phyloP scores from a whole-genome alignment of 2,329 filamentous ascomycete species.

The Phoma sp. region DNA sequence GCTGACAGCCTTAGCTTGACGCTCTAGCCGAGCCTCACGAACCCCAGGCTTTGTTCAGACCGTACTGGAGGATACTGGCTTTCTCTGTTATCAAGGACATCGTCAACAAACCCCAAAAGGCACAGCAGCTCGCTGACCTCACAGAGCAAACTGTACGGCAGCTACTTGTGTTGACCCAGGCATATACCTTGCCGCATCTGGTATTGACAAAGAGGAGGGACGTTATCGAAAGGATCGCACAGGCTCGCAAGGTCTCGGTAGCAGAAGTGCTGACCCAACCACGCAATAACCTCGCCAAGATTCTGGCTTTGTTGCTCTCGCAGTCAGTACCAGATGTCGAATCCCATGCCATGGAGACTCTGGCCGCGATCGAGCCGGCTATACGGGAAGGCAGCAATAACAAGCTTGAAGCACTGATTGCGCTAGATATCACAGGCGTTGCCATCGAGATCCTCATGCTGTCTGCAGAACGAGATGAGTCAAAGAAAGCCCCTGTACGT shows the following conservation, averaged over 20 bases:
- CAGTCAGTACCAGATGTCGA: conserved; percentile 71
- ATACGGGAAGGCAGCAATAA: conserved; percentile 66
- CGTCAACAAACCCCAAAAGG: conserved; percentile 78
- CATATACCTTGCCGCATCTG: conserved; percentile 83
- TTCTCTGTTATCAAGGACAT: conserved; percentile 84
- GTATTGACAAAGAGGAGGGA: conserved; percentile 80
- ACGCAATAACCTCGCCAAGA: conserved; percentile 62
- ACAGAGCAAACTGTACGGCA: conserved; percentile 76
- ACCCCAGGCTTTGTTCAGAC: conserved; percentile 74
- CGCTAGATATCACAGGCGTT: conserved; percentile 75
- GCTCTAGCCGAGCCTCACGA: conserved; percentile 71
- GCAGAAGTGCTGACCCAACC: conserved; percentile 69
- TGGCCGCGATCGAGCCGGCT: conserved; percentile 72
- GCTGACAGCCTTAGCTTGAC: conserved; percentile 59
- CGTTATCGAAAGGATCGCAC: conserved; percentile 80
- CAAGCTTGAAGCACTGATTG: conserved; percentile 72
- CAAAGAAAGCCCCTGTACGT: conserved; percentile 63
- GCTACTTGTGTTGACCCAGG: conserved; percentile 77
- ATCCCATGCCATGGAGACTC: conserved; percentile 69
- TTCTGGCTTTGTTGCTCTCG: conserved; percentile 64
- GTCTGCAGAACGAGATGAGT: conserved; percentile 70
- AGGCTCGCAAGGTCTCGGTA: conserved; percentile 63
- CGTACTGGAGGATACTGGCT: conserved; percentile 88
- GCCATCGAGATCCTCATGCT: conserved; percentile 83
- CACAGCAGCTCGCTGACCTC: conserved; percentile 79